A percentile compares a stretch with the other conserved stretches of the same genome.
Evolutionary conservation across 148 eudicot genomes (phyloP).

Genomic region (Bassia scoparia): DNA sequence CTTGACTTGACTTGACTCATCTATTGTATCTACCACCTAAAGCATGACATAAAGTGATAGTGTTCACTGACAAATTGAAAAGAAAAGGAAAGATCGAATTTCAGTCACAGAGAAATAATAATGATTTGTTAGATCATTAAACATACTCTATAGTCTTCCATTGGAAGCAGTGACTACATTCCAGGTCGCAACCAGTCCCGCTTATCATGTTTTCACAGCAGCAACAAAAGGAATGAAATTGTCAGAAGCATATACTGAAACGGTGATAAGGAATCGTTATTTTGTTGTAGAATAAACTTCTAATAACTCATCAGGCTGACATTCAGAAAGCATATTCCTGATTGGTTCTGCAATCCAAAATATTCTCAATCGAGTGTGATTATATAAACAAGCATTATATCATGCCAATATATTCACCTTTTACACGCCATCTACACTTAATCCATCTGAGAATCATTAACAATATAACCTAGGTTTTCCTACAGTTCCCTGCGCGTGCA

Average conservation of each 20-base stretch:
- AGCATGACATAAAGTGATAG: too few species aligned
- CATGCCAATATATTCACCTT: neutral
- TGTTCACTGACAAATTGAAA: too few species aligned
- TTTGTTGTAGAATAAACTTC: constrained; percentile 98
- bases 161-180: constrained; percentile 87
- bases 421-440: neutral
- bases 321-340: constrained; percentile 91
- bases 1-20: too few species aligned
- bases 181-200: constrained; percentile 99
- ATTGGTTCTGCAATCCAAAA: constrained; percentile 71
- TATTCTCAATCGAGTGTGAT: constrained; percentile 1
- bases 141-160: constrained; percentile 97
- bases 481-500: neutral
- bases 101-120: neutral
- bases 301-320: constrained; percentile 82
- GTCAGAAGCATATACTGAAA: constrained; percentile 93
- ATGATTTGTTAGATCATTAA: neutral
- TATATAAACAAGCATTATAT: neutral
- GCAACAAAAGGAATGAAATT: constrained; percentile 93
- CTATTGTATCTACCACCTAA: too few species aligned
- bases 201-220: constrained; percentile 99
- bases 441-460: neutral
- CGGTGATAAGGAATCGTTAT: constrained; percentile 96
- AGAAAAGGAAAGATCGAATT: too few species aligned
- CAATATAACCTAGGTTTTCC: too few species aligned